These are phyloP conservation scores for Aspergillus diversus DNA, from an alignment of 495 filamentous ascomycete genomes.

Conservation along the genomic window DNA sequence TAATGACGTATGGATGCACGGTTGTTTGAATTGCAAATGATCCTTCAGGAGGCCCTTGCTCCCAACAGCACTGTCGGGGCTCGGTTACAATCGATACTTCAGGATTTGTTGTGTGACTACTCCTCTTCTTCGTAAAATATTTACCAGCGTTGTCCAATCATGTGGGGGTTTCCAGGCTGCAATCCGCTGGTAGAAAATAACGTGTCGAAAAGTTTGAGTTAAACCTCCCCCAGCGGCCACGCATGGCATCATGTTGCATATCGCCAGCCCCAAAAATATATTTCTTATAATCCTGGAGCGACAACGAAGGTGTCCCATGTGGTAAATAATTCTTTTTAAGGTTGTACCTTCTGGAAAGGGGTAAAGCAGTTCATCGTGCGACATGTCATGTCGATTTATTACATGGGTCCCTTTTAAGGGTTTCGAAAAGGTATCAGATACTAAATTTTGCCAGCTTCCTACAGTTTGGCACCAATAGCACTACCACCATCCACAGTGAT, in stretches of 20 bases:
- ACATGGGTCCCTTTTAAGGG: neutral
- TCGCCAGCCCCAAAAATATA: neutral
- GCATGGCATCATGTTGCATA: conserved; percentile 6
- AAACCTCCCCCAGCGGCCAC: neutral
- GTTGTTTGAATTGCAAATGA: neutral
- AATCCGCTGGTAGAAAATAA: neutral
- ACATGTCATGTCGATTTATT: neutral
- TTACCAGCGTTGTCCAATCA: neutral
- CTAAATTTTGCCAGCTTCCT: conserved; percentile 19
- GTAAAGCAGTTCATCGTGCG: neutral
- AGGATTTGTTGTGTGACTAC: neutral
- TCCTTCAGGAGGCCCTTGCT: neutral
- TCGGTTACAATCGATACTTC: neutral
- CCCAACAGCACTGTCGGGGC: neutral
- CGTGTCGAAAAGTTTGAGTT: neutral
- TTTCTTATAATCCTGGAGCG: neutral
- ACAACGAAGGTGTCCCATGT: neutral
- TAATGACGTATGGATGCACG: neutral
- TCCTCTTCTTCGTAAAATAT: neutral
- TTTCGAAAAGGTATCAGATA: neutral
- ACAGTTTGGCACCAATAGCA: conserved; percentile 58
- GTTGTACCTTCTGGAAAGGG: conserved; percentile 16
- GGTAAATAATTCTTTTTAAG: neutral
- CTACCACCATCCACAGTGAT: conserved; percentile 73
- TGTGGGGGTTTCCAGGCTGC: neutral